Conservation (phyloP, 2,329 filamentous ascomycete genomes). For the Intubia oerlemansii region DNA sequence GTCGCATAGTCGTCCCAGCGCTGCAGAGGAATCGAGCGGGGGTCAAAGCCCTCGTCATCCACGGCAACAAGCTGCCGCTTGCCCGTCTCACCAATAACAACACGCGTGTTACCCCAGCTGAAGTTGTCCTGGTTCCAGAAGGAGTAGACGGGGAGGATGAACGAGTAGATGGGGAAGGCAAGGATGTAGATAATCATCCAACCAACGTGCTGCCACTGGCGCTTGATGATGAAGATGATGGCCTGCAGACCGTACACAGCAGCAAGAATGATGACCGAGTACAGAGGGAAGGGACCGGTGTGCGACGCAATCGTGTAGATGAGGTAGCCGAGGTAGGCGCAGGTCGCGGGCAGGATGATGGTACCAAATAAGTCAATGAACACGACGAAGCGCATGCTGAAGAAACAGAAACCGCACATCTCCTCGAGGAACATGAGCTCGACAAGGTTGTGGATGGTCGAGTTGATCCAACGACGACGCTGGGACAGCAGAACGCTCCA, state of each 20-base stretch:
- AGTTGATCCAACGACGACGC: conserved; percentile 98
- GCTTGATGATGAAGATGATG: conserved; percentile 86
- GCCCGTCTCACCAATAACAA: conserved; percentile 88
- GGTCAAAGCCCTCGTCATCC: conserved; percentile 71
- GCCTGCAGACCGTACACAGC: conserved; percentile 91
- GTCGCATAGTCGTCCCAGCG: conserved; percentile 93
- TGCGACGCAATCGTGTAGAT: conserved; percentile 56
- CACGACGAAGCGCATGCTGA: conserved; percentile 93
- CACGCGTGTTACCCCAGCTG: conserved; percentile 93
- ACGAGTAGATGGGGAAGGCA: conserved; percentile 88
- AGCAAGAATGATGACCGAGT: conserved; percentile 76
- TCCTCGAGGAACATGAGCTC: conserved; percentile 82
- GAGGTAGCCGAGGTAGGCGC: conserved; percentile 68
- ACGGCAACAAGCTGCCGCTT: conserved; percentile 77
- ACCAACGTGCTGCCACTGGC: conserved; percentile 94
- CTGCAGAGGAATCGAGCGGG: conserved; percentile 79
- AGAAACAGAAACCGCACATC: conserved; percentile 96
- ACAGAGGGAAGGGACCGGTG: conserved; percentile 57
- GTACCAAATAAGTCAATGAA: conserved; percentile 88
- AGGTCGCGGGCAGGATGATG: conserved; percentile 75
- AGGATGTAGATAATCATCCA: conserved; percentile 99
- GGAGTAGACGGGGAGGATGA: conserved; percentile 81
- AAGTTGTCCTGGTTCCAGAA: conserved; percentile 99
- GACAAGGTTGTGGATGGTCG: conserved; percentile 86
- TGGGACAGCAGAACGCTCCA: conserved; percentile 95